phyloP scores from a whole-genome alignment of 225 moss, liverwort and hornwort genomes.

The Climacium dendroides region DNA sequence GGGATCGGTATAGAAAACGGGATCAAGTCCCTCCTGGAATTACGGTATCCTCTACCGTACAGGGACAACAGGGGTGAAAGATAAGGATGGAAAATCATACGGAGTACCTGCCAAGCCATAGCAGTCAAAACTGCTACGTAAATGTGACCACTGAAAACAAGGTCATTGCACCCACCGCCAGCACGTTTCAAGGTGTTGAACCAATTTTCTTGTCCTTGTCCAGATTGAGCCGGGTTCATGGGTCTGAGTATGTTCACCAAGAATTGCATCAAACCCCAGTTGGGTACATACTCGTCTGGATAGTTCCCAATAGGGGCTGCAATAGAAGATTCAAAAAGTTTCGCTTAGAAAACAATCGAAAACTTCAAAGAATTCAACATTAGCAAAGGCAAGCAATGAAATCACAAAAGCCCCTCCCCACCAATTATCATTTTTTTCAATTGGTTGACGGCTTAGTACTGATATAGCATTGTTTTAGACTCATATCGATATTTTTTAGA shows the following conservation, averaged over 20 bases:
- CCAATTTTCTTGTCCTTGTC: constrained; percentile 42
- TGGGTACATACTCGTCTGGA: constrained; percentile 59
- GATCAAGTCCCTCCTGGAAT: background rate
- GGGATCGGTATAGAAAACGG: background rate
- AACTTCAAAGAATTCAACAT: background rate
- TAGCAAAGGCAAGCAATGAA: background rate
- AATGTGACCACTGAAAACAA: constrained; percentile 85
- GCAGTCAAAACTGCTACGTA: constrained; percentile 74
- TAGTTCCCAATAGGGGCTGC: constrained; percentile 47
- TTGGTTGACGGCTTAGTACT: background rate
- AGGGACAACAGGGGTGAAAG: background rate
- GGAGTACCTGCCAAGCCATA: constrained; percentile 96
- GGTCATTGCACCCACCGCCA: constrained; percentile 90
- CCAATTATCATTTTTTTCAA: background rate
- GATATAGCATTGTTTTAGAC: background rate
- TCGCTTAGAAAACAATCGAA: background rate
- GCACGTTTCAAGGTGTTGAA: constrained; percentile 78
- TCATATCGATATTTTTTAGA: background rate
- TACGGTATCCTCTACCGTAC: background rate
- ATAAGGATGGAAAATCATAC: background rate
- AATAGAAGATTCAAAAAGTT: background rate
- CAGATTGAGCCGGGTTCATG: constrained; percentile 28
- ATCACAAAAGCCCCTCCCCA: background rate
- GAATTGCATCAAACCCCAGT: constrained; percentile 76
- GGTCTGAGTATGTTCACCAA: constrained; percentile 78